Conservation (phyloP, 2,329 filamentous ascomycete genomes). For the Venturia pyrina region DNA sequence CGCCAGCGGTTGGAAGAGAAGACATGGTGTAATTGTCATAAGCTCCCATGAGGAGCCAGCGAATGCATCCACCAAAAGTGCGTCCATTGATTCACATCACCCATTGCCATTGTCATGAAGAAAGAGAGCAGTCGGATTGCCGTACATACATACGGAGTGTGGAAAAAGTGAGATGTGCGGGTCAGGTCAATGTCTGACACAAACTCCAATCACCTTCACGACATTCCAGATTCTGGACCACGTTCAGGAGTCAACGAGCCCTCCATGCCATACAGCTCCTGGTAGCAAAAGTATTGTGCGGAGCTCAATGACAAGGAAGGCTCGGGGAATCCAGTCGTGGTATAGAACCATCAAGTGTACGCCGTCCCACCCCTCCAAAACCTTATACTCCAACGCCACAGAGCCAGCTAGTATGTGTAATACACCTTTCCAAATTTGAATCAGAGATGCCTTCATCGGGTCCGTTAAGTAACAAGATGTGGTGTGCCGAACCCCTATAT, state of each 20-base stretch:
- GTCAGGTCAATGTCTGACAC: neutral
- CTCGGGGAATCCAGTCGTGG: neutral
- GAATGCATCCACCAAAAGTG: neutral
- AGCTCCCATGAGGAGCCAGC: neutral
- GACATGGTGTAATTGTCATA: constrained; percentile 17
- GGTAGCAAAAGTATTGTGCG: too few relatives aligned
- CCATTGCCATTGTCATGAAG: neutral
- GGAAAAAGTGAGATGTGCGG: neutral
- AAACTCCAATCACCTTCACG: neutral
- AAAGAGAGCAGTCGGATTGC: neutral
- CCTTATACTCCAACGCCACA: neutral
- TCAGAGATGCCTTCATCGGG: constrained; percentile 99
- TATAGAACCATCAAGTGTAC: neutral
- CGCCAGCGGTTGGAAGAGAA: constrained; percentile 25
- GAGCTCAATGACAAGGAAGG: neutral
- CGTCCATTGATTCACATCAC: neutral
- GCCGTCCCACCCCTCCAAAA: neutral
- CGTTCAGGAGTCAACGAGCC: neutral
- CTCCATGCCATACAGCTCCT: too few relatives aligned
- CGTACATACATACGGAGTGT: neutral
- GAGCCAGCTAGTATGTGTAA: neutral
- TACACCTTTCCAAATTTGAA: constrained; percentile 46
- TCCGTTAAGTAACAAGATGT: constrained; percentile 95
- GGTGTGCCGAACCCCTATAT: constrained; percentile 99
- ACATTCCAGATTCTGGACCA: too few relatives aligned